Evolutionary conservation across 2,329 filamentous ascomycete species (phyloP).

Genomic region (Leptographium lundbergii): DNA sequence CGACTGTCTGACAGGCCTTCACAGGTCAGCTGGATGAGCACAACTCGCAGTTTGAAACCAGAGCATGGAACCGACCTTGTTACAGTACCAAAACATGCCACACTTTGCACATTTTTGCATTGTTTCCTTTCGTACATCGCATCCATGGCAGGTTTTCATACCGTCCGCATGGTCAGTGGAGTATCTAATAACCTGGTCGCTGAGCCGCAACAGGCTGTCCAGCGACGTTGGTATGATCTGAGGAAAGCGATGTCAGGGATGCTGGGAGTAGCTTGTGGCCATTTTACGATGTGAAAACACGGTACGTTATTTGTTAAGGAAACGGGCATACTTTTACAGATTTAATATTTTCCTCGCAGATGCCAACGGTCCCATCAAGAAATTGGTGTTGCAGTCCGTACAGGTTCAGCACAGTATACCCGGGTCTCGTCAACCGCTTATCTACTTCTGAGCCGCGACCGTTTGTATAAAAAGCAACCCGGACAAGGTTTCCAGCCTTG

Average conservation of each 20-base stretch:
- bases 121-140: neutral
- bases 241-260: neutral
- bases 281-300: neutral
- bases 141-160: neutral
- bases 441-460: neutral
- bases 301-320: neutral
- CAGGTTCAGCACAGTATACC: neutral
- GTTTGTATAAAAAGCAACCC: neutral
- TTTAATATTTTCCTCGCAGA: neutral
- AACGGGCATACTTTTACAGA: neutral
- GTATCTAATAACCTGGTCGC: neutral
- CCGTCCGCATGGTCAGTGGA: neutral
- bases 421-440: neutral
- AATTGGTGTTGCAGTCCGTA: neutral
- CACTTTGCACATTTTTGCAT: neutral
- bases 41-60: neutral
- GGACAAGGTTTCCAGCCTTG: neutral
- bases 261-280: neutral
- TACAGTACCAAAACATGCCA: constrained; percentile 3
- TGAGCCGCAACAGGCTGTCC: neutral
- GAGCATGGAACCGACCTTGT: neutral
- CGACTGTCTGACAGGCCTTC: neutral
- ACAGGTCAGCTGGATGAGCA: neutral
- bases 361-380: neutral
- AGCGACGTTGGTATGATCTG: constrained; percentile 2